These are phyloP conservation scores for Xylaria sp. DNA, from an alignment of 2,329 filamentous ascomycete genomes.

Conservation along the genomic window DNA sequence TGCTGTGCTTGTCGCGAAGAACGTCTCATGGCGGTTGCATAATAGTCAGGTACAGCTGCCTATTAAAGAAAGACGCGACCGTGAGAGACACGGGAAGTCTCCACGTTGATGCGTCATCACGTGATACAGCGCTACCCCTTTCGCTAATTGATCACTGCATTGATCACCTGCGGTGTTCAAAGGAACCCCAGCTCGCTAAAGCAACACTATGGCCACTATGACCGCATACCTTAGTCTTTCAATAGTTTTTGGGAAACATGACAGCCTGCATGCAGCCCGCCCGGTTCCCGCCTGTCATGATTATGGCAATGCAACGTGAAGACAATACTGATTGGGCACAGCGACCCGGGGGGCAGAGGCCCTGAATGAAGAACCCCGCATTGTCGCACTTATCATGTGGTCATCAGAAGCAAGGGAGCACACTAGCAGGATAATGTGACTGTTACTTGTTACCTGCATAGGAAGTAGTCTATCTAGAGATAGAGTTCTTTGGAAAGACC, in stretches of 20 bases:
- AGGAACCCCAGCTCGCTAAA: slow-evolving; percentile 6
- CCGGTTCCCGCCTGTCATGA: slow-evolving; percentile 1
- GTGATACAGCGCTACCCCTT: slow-evolving; percentile 16
- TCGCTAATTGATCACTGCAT: background rate
- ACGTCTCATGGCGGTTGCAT: slow-evolving; percentile 44
- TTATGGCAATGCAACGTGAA: slow-evolving; percentile 2
- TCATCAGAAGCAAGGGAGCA: slow-evolving; percentile 9
- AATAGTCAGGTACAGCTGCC: background rate
- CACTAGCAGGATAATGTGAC: background rate
- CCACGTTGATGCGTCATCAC: slow-evolving; percentile 33
- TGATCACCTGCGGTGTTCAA: background rate
- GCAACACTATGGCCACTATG: slow-evolving; percentile 1
- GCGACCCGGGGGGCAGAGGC: slow-evolving; percentile 11
- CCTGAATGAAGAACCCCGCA: slow-evolving; percentile 18
- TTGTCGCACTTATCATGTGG: slow-evolving; percentile 9
- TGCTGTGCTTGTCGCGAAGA: slow-evolving; percentile 41
- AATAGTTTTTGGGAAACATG: background rate
- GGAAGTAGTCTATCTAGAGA: background rate
- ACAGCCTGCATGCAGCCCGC: slow-evolving; percentile 5
- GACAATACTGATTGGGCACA: slow-evolving; percentile 14
- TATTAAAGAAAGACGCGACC: background rate
- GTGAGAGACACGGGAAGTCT: background rate
- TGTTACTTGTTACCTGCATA: slow-evolving; percentile 7
- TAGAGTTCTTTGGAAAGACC: background rate
- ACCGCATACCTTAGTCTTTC: background rate